phyloP scores from a whole-genome alignment of 495 filamentous ascomycete genomes.

The Diplogelasinospora grovesii region DNA sequence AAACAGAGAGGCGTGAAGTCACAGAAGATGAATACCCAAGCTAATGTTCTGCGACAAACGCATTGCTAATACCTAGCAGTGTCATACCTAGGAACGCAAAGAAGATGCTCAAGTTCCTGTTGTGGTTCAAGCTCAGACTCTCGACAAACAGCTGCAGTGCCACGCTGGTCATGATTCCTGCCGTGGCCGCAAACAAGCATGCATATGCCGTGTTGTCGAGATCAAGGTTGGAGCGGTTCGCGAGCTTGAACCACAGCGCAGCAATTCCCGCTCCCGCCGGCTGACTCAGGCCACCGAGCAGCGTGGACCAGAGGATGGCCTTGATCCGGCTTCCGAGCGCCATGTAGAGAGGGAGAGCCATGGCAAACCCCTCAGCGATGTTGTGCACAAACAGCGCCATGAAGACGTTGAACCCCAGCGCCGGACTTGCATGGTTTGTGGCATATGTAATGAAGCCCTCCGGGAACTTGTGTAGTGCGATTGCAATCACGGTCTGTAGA shows the following conservation, averaged over 20 bases:
- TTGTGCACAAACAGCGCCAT: conserved; percentile 96
- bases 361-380: conserved; percentile 91
- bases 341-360: conserved; percentile 86
- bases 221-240: conserved; percentile 41
- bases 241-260: conserved; percentile 69
- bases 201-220: conserved; percentile 73
- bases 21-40: too few species aligned
- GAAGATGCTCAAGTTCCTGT: conserved; percentile 66
- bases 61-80: conserved; percentile 78
- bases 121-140: conserved; percentile 74
- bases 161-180: conserved; percentile 92
- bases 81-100: conserved; percentile 90
- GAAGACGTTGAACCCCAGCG: conserved; percentile 84
- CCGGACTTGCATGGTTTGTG: conserved; percentile 90
- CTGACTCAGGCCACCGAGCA: conserved; percentile 81
- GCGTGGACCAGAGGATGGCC: conserved; percentile 76
- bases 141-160: conserved; percentile 85
- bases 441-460: conserved; percentile 99
- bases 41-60: conserved; percentile 45
- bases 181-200: conserved; percentile 79
- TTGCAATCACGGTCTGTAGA: conserved; percentile 87
- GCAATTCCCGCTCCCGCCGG: conserved; percentile 81
- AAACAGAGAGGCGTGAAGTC: too few species aligned
- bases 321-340: conserved; percentile 67
- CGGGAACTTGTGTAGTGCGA: conserved; percentile 92